A percentile compares a stretch with the other conserved stretches of the same genome.
phyloP scores from a whole-genome alignment of 129 eudicot genomes.

The Flaveria linearis region DNA sequence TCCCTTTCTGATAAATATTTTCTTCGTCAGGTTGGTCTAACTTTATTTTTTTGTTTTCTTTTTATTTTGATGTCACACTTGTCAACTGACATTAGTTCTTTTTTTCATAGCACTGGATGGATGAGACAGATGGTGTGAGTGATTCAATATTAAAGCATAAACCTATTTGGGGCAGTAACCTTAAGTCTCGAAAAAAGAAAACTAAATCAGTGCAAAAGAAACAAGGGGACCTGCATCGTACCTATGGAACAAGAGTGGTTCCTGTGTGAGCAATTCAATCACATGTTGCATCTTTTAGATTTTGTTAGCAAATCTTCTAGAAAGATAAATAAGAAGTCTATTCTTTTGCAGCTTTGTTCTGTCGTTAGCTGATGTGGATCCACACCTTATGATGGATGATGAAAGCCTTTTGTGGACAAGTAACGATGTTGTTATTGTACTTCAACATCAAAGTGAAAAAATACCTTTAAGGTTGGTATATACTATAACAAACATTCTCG shows the following conservation, averaged over 20 bases:
- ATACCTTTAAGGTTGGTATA: conserved; percentile 77
- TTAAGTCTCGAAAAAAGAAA: conserved; percentile 50
- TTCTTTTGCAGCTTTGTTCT: conserved; percentile 77
- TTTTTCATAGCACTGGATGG: conserved; percentile 72
- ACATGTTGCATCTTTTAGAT: conserved; percentile 6
- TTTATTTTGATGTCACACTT: not conserved
- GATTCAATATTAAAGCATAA: conserved; percentile 91
- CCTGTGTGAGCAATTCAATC: conserved; percentile 74
- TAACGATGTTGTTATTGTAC: conserved; percentile 94
- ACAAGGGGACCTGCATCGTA: conserved; percentile 75
- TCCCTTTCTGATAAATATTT: conserved; percentile 84
- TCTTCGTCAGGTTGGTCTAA: conserved; percentile 82
- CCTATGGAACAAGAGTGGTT: conserved; percentile 96
- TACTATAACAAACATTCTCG: not conserved
- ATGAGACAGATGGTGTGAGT: conserved; percentile 53
- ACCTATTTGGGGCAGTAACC: conserved; percentile 70
- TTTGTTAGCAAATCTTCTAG: conserved; percentile 11
- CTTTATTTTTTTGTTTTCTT: not conserved
- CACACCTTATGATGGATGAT: conserved; percentile 98
- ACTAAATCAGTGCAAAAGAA: conserved; percentile 52
- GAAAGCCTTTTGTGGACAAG: conserved; percentile 98
- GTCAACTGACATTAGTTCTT: conserved; percentile 18
- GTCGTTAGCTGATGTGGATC: conserved; percentile 96
- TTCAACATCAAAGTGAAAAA: conserved; percentile 82
- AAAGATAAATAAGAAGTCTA: conserved; percentile 17